phyloP scores from a whole-genome alignment of 2,329 filamentous ascomycete genomes.

The Pseudopithomyces maydicus region DNA sequence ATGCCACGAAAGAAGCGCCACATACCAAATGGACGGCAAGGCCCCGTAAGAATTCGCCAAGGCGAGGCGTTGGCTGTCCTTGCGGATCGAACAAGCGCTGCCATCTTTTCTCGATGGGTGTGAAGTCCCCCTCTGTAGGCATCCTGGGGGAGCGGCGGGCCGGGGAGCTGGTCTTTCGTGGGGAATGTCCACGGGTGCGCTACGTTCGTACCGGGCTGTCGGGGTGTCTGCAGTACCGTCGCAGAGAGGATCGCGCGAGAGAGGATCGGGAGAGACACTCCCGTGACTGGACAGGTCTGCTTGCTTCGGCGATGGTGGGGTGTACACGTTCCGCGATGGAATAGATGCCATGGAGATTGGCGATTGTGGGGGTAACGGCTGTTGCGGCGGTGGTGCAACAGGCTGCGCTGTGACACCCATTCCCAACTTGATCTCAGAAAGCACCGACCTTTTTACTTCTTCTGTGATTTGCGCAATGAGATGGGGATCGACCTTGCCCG shows the following conservation, averaged over 20 bases:
- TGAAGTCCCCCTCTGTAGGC: conserved; percentile 40
- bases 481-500: conserved; percentile 61
- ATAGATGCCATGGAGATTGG: conserved; percentile 53
- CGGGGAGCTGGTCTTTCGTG: conserved; percentile 28
- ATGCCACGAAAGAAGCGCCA: conserved; percentile 1
- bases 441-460: conserved; percentile 55
- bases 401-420: conserved; percentile 31
- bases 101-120: conserved; percentile 72
- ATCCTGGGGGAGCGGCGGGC: conserved; percentile 35
- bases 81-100: conserved; percentile 72
- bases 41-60: conserved; percentile 73
- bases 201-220: conserved; percentile 32
- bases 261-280: conserved; percentile 44
- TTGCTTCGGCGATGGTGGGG: conserved; percentile 59
- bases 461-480: conserved; percentile 67
- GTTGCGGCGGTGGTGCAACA: conserved; percentile 41
- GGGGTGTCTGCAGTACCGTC: conserved; percentile 37
- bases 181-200: conserved; percentile 29
- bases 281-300: conserved; percentile 36
- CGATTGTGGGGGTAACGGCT: conserved; percentile 45
- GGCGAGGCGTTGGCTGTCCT: conserved; percentile 68
- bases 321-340: conserved; percentile 56
- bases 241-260: conserved; percentile 35
- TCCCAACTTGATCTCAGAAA: conserved; percentile 53
- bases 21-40: conserved; percentile 75